Evolutionary conservation across 2,329 filamentous ascomycete genomes (phyloP), one percentile per base, ranked within the genome.

Genomic region (Pseudogymnoascus sp.): DNA sequence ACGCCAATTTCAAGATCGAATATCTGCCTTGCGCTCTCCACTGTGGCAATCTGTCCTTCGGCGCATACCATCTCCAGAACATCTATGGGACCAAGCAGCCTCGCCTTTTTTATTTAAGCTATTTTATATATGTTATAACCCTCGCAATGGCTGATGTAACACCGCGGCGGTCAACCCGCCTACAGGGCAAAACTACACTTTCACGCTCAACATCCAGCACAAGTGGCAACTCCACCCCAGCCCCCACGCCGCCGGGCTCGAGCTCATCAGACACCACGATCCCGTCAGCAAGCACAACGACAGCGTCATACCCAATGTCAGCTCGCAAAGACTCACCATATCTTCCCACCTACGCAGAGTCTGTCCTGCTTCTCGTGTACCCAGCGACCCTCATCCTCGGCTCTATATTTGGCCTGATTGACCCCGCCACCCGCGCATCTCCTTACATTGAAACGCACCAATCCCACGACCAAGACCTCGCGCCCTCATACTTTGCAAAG

Each of bases 401-500:
- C 66, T 89, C 90, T 28, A 70, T 95, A 66, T 97, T 90, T 80
- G 87, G 88, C 50, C 76, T 84, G 36, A 75, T 97, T 59, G 92
- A 91, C 15, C 91, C 91, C 1, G 77, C 84, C 63, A 85, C 85
- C 9, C 86, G 84, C 70, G 76, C 77, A 53, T 79, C 83, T 1
- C 79, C 82, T 3, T 91, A 90, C 77, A 83, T 85, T 65, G 73
- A 78, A 2, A 69, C 75, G 39, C 74, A 80, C 22, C 88, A 91
- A 70, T 82, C 87, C 11, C 87, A 90, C 74, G 74, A 78, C 3
- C 80, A 78, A 53, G 75, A 77, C 74, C 73, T 79, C 4, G 83
- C 87, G 58, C 89, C 89, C 2, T 87, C 82, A 71, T 99, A 97
- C 78, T 99, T 99, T 73, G 93, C 94, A 53, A 88, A 88, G 68